These are phyloP conservation scores for Aspergillus funiculosus DNA, from an alignment of 495 filamentous ascomycete species.

Conservation along the genomic window DNA sequence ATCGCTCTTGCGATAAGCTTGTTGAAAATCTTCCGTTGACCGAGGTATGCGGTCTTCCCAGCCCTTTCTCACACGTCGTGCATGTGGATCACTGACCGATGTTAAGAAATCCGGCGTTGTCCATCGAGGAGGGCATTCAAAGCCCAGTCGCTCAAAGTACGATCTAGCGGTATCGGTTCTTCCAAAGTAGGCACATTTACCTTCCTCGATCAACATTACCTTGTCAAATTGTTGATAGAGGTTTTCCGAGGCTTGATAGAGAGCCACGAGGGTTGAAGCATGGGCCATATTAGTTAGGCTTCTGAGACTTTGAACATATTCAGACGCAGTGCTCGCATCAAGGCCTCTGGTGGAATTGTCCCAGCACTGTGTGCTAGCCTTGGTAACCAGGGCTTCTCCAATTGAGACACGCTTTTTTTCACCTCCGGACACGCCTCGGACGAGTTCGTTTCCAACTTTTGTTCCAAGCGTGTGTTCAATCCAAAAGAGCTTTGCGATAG, in stretches of 20 bases:
- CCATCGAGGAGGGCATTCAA: constrained; percentile 54
- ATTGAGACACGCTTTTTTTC: constrained; percentile 71
- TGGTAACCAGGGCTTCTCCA: constrained; percentile 62
- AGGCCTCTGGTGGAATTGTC: constrained; percentile 66
- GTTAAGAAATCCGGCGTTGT: constrained; percentile 67
- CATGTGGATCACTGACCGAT: constrained; percentile 58
- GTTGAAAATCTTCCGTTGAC: constrained; percentile 52
- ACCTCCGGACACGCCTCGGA: constrained; percentile 65
- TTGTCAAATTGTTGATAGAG: constrained; percentile 68
- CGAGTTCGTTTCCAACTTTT: constrained; percentile 60
- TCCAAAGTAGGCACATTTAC: constrained; percentile 60
- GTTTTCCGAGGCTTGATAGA: constrained; percentile 68
- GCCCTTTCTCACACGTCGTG: constrained; percentile 51
- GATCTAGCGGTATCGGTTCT: constrained; percentile 48
- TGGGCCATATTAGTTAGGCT: constrained; percentile 57
- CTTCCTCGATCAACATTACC: constrained; percentile 62
- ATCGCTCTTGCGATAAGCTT: constrained; percentile 47
- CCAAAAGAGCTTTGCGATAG: constrained; percentile 72
- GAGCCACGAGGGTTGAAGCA: constrained; percentile 55
- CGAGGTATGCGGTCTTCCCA: constrained; percentile 58
- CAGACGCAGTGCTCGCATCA: constrained; percentile 60
- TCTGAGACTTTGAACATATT: constrained; percentile 59
- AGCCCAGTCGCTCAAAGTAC: constrained; percentile 62
- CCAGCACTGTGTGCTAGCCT: constrained; percentile 60
- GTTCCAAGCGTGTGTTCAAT: constrained; percentile 65